These are phyloP conservation scores for Crataegus laevigata DNA, from an alignment of 306 rosid species.

Conservation along the genomic window DNA sequence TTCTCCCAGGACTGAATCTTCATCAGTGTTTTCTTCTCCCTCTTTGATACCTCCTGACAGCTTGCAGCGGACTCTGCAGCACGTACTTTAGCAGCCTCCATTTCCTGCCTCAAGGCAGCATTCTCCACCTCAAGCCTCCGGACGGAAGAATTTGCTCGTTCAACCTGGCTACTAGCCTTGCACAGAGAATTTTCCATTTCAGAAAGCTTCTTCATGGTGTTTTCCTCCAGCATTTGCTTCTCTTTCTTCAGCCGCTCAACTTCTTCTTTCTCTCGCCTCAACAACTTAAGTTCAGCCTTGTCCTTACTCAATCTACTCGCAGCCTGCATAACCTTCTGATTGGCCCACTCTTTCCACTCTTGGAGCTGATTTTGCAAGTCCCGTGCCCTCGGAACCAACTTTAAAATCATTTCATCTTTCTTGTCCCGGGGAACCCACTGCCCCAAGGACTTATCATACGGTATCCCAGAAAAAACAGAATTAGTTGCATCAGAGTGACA, in stretches of 20 bases:
- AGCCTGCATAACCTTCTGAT: conserved; percentile 96
- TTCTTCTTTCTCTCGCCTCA: conserved; percentile 87
- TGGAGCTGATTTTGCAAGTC: conserved; percentile 77
- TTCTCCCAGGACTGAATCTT: conserved; percentile 76
- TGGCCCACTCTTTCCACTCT: conserved; percentile 97
- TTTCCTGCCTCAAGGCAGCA: conserved; percentile 59
- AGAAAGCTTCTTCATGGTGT: conserved; percentile 74
- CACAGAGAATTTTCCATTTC: conserved; percentile 86
- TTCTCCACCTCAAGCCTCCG: conserved; percentile 76
- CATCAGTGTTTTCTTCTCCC: conserved; percentile 63
- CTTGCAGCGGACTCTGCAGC: conserved; percentile 75
- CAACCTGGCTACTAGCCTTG: conserved; percentile 85
- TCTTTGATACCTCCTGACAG: conserved; percentile 68
- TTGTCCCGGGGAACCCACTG: conserved; percentile 65
- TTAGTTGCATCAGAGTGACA: conserved; percentile 32
- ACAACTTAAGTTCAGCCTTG: conserved; percentile 66
- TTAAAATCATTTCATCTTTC: conserved; percentile 75
- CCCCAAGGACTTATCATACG: conserved; percentile 49
- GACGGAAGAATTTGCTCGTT: conserved; percentile 70
- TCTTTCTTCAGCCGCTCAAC: conserved; percentile 77
- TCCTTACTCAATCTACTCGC: conserved; percentile 85
- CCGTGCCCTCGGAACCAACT: conserved; percentile 54
- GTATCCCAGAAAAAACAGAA: conserved; percentile 38
- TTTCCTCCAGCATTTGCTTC: conserved; percentile 71
- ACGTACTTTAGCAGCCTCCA: conserved; percentile 67